These are phyloP conservation scores for Stemphylium beticola DNA, from an alignment of 2,329 filamentous ascomycete genomes.

Conservation along the genomic window DNA sequence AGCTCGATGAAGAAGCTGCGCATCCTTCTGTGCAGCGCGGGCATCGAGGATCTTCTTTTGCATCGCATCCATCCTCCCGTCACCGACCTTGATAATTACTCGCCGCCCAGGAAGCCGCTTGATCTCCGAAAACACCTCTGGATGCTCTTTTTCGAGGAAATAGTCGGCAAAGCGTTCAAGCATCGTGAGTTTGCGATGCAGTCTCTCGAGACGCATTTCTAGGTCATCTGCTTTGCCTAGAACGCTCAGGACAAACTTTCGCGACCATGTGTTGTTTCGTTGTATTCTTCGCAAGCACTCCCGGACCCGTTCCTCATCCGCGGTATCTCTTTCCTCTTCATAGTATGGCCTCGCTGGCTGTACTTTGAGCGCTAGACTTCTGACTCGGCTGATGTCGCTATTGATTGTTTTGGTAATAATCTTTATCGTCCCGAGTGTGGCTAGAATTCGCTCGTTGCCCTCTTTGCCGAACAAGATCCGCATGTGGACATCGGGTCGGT, in stretches of 20 bases:
- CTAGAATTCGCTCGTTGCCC: constrained; percentile 26
- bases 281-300: constrained; percentile 27
- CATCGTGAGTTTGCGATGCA: constrained; percentile 26
- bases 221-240: constrained; percentile 25
- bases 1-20: constrained; percentile 31
- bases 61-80: constrained; percentile 14
- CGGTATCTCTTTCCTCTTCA: constrained; percentile 1
- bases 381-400: constrained; percentile 23
- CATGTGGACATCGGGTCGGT: constrained; percentile 27
- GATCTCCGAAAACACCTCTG: constrained; percentile 28
- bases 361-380: constrained; percentile 24
- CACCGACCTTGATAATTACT: constrained; percentile 22
- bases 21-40: constrained; percentile 32
- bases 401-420: constrained; percentile 17
- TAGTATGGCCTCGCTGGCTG: constrained; percentile 3
- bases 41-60: constrained; percentile 27
- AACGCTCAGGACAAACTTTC: constrained; percentile 29
- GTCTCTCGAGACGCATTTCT: constrained; percentile 21
- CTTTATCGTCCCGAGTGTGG: constrained; percentile 22
- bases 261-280: constrained; percentile 25
- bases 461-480: constrained; percentile 30
- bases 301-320: constrained; percentile 22
- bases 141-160: constrained; percentile 34
- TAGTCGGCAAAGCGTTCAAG: constrained; percentile 33
- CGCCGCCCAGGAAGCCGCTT: constrained; percentile 31